A percentile compares a stretch with the other conserved stretches of the same genome.
Evolutionary conservation across 2,329 filamentous ascomycete species (phyloP).

Genomic region (Penicillium glabrum): DNA sequence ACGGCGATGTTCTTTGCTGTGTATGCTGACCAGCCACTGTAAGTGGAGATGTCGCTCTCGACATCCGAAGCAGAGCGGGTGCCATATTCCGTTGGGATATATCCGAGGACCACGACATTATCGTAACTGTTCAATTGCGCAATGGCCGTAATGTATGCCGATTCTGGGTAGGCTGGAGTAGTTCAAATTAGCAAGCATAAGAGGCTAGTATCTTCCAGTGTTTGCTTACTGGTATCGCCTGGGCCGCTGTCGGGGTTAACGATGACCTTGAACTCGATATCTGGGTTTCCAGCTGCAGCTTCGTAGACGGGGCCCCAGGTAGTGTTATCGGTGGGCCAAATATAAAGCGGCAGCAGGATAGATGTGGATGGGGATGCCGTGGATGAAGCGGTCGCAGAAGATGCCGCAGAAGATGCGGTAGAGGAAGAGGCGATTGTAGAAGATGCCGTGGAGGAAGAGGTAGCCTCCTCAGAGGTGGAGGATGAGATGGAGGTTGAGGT

Average conservation of each 20-base stretch:
- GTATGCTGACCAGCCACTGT: constrained; percentile 36
- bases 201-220: too few species aligned
- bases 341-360: constrained; percentile 27
- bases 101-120: constrained; percentile 44
- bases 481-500: background rate
- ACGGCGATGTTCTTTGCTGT: constrained; percentile 27
- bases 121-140: constrained; percentile 37
- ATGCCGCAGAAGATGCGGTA: background rate
- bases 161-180: constrained; percentile 27
- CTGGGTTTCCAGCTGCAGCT: constrained; percentile 19
- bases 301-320: constrained; percentile 26
- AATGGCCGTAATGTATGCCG: constrained; percentile 35
- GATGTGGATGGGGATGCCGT: constrained; percentile 6
- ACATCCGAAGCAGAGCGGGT: constrained; percentile 31
- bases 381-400: background rate
- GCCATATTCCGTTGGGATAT: constrained; percentile 41
- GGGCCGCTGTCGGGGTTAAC: constrained; percentile 36
- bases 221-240: constrained; percentile 20
- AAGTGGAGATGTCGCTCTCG: constrained; percentile 36
- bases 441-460: background rate
- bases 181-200: background rate
- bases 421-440: background rate
- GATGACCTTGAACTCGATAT: constrained; percentile 29
- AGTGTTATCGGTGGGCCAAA: constrained; percentile 20
- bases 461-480: background rate